Evolutionary conservation across 1,284 basidiomycete species (phyloP), one percentile per base, ranked within the genome.

Genomic region (Testicularia cyperi): DNA sequence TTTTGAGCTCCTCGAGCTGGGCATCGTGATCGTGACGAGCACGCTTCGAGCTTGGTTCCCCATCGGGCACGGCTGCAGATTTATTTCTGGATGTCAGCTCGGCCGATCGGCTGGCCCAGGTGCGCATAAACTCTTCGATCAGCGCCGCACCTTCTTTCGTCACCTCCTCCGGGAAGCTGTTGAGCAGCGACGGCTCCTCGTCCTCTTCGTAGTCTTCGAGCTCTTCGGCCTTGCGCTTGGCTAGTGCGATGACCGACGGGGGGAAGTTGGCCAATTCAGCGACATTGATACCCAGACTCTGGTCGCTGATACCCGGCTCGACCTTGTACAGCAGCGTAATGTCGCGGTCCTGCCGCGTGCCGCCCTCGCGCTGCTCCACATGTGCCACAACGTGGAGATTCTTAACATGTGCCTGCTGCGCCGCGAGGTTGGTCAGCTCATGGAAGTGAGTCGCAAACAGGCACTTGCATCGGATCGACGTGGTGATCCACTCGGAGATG

Each of bases 361-460:
- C 80, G 27, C 48, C 65, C n/a, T 62, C 18, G 12, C 63, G 58
- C 46, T 77, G 76, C 9, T 84, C 82, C 21, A 98, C 91, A 72
- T 95, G 90, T 4, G 95, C 94, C 6, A 92, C 90, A 31, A 98
- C 94, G 70, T 98, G 92, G 25, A 95, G 77, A 75, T 98, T 99
- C 78, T 90, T 88, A 41, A 98, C 92, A 65, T 92, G 88, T 0
- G 82, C 61, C 22, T 94, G 81, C 77, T 92, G 84, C 75, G 90
- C 86, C 41, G 92, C 88, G 10, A 99, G 82, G 0, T 87, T 86
- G 0, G 95, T 98, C 15, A 99, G 81, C 75, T 99, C 95, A 78
- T 98, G 94, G 79, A 97, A 99, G 77, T 98, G 92, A 0, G 94
- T 96, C 0, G 95, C 95, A 71, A 99, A 99, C 6, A 98, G 81